phyloP scores from a whole-genome alignment of 176 grass and related monocot genomes.

The Pharus latifolius region DNA sequence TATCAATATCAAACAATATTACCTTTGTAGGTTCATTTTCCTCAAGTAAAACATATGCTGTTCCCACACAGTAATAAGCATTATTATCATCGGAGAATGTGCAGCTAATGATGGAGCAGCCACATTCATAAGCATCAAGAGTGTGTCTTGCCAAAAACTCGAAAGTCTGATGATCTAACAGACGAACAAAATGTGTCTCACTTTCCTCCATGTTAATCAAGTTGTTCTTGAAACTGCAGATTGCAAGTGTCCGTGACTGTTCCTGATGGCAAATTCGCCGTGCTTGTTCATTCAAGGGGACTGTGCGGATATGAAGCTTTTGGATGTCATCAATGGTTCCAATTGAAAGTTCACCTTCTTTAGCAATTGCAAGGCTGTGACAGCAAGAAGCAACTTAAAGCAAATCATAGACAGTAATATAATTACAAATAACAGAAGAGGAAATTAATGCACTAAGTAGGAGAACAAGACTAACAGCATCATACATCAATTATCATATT shows the following conservation, averaged over 20 bases:
- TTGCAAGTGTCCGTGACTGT: conserved; percentile 63
- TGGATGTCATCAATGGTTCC: conserved; percentile 89
- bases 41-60: conserved; percentile 57
- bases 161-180: conserved; percentile 46
- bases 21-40: conserved; percentile 58
- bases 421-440: neutral
- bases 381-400: conserved; percentile 4
- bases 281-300: conserved; percentile 78
- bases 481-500: too few species aligned
- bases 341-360: conserved; percentile 91
- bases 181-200: conserved; percentile 38
- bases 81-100: conserved; percentile 39
- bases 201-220: conserved; percentile 21
- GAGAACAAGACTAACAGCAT: conserved; percentile 46
- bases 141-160: conserved; percentile 32
- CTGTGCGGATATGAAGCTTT: conserved; percentile 89
- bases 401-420: neutral
- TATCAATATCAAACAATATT: neutral
- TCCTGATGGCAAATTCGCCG: conserved; percentile 85
- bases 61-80: conserved; percentile 49
- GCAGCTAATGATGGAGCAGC: conserved; percentile 39
- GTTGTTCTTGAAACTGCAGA: conserved; percentile 30
- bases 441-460: conserved; percentile 30
- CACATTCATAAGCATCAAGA: conserved; percentile 46
- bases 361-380: conserved; percentile 84